Evolutionary conservation across 2,329 filamentous ascomycete genomes (phyloP).

Genomic region (Alternaria atra): DNA sequence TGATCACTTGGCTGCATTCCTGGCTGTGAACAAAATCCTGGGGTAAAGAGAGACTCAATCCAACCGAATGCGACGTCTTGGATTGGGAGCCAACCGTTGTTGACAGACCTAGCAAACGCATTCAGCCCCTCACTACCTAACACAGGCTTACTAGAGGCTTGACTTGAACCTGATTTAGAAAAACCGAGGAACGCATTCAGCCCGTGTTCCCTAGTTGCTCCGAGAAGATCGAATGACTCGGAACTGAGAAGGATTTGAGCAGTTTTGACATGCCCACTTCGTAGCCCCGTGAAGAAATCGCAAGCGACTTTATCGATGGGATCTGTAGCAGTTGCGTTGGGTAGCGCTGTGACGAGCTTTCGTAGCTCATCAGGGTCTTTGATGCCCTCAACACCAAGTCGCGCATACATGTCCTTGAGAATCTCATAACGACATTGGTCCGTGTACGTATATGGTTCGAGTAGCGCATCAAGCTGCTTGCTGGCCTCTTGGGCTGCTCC

Average conservation of each 20-base stretch:
- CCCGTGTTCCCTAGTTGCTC: conserved; percentile 60
- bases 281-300: conserved; percentile 54
- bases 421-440: conserved; percentile 67
- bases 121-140: conserved; percentile 52
- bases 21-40: conserved; percentile 40
- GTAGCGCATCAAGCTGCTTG: conserved; percentile 64
- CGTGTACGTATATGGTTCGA: conserved; percentile 62
- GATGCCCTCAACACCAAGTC: conserved; percentile 59
- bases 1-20: conserved; percentile 24
- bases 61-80: conserved; percentile 64
- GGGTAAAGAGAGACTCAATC: conserved; percentile 61
- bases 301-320: conserved; percentile 47
- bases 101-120: conserved; percentile 57
- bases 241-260: conserved; percentile 60
- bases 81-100: conserved; percentile 57
- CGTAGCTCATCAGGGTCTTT: conserved; percentile 54
- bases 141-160: conserved; percentile 50
- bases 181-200: conserved; percentile 66
- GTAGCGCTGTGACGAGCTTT: conserved; percentile 33
- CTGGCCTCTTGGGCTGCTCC: conserved; percentile 61
- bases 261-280: conserved; percentile 49
- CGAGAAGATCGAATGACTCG: conserved; percentile 60
- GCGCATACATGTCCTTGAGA: conserved; percentile 61
- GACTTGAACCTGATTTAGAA: conserved; percentile 57
- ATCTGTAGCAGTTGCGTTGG: conserved; percentile 19